phyloP scores from a whole-genome alignment of 1,284 basidiomycete genomes.

The Neolentinus lepideus region DNA sequence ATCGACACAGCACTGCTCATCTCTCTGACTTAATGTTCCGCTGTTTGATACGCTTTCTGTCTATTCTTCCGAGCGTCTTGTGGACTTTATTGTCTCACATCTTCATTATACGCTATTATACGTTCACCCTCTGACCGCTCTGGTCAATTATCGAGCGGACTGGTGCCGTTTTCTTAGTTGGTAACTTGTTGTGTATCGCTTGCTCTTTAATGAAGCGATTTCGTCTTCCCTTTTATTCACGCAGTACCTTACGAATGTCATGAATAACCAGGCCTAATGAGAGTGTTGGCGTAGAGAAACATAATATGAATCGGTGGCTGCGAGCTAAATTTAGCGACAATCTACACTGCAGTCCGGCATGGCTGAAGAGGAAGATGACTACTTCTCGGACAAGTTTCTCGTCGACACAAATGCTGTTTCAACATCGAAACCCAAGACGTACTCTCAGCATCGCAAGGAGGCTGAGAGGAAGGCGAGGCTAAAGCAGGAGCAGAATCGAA shows the following conservation, averaged over 20 bases:
- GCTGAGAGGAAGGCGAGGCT: slow-evolving; percentile 44
- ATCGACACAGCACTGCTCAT: slow-evolving; percentile 8
- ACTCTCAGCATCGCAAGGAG: slow-evolving; percentile 61
- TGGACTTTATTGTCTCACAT: slow-evolving; percentile 11
- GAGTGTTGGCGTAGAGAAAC: neutral
- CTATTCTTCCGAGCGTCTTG: slow-evolving; percentile 10
- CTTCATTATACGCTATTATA: slow-evolving; percentile 11
- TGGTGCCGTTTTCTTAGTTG: slow-evolving; percentile 39
- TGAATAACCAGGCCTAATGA: neutral
- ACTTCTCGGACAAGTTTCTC: slow-evolving; percentile 80
- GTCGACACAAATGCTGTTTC: slow-evolving; percentile 28
- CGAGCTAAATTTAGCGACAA: slow-evolving; percentile 10
- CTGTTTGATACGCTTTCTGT: slow-evolving; percentile 3
- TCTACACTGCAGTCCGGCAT: slow-evolving; percentile 22
- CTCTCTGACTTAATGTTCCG: slow-evolving; percentile 12
- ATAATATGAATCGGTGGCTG: neutral
- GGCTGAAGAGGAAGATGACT: slow-evolving; percentile 72
- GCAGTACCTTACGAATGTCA: neutral
- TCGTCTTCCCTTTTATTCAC: slow-evolving; percentile 7
- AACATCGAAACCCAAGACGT: slow-evolving; percentile 42
- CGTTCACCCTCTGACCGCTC: slow-evolving; percentile 8
- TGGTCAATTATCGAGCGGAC: slow-evolving; percentile 26
- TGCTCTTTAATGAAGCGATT: slow-evolving; percentile 4
- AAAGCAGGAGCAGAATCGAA: slow-evolving; percentile 59
- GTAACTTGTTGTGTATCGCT: slow-evolving; percentile 17